A percentile compares a stretch with the other conserved stretches of the same genome.
Conservation (phyloP, 495 filamentous ascomycete species). For the Daldinia concentrica region DNA sequence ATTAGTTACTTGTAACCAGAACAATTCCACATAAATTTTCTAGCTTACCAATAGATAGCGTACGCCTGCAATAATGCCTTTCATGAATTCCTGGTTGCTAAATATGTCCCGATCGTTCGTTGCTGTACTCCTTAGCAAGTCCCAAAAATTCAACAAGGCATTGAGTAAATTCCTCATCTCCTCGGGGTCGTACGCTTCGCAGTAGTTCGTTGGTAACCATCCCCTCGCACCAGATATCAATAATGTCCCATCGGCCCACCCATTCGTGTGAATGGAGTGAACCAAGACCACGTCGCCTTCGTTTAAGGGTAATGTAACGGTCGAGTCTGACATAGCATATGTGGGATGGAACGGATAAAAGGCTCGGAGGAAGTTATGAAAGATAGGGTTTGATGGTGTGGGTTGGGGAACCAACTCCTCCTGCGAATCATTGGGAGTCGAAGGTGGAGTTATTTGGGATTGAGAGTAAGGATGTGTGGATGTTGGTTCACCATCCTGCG, state of each 20-base stretch:
- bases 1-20: constrained; percentile 14
- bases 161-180: constrained; percentile 86
- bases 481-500: constrained; percentile 49
- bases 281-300: constrained; percentile 92
- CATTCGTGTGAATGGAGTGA: constrained; percentile 97
- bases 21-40: constrained; percentile 17
- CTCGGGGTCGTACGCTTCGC: constrained; percentile 89
- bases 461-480: constrained; percentile 56
- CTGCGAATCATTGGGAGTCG: constrained; percentile 72
- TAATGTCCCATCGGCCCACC: constrained; percentile 98
- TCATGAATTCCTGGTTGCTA: constrained; percentile 87
- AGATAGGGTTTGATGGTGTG: constrained; percentile 65
- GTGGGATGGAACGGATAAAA: constrained; percentile 91
- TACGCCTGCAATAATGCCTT: constrained; percentile 91
- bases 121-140: constrained; percentile 76
- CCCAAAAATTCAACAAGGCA: constrained; percentile 91
- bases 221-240: constrained; percentile 87
- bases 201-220: constrained; percentile 99
- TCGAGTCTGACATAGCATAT: constrained; percentile 71
- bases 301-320: constrained; percentile 87
- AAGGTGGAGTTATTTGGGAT: constrained; percentile 75
- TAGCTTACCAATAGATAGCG: constrained; percentile 81
- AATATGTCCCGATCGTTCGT: constrained; percentile 74
- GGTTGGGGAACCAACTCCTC: constrained; percentile 63
- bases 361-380: constrained; percentile 96